phyloP scores from a whole-genome alignment of 2,329 filamentous ascomycete species.

The Pseudogymnoascus sp. region DNA sequence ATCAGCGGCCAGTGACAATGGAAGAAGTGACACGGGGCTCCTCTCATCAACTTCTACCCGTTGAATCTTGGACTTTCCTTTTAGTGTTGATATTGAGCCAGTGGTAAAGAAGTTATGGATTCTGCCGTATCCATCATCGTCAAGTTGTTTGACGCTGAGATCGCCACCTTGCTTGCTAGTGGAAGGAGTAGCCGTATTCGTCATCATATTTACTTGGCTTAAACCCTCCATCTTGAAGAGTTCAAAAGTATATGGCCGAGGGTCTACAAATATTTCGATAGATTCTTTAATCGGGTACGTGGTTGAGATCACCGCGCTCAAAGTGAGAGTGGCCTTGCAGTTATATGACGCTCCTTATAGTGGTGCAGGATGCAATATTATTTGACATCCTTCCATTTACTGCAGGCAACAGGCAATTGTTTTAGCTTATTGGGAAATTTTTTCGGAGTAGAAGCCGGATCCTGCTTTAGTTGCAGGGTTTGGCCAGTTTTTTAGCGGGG shows the following conservation, averaged over 20 bases:
- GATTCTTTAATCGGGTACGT: neutral
- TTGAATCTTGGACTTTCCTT: constrained; percentile 12
- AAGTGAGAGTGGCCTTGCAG: neutral
- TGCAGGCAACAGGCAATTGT: neutral
- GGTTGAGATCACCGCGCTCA: neutral
- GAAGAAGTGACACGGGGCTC: constrained; percentile 15
- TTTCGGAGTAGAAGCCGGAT: neutral
- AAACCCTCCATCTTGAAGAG: neutral
- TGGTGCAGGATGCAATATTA: neutral
- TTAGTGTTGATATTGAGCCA: constrained; percentile 14
- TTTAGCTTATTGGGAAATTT: neutral
- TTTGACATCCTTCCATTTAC: neutral
- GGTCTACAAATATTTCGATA: neutral
- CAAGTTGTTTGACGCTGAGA: neutral
- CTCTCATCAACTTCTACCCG: constrained; percentile 15
- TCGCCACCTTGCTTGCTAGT: neutral
- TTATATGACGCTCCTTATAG: neutral
- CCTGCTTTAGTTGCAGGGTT: neutral
- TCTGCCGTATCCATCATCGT: neutral
- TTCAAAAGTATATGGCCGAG: neutral
- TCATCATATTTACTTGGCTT: neutral
- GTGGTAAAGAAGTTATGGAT: constrained; percentile 15
- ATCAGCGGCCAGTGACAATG: constrained; percentile 13
- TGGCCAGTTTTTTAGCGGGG: neutral
- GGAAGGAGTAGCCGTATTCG: neutral